Conservation (phyloP, 495 filamentous ascomycete genomes). For the Penicillium waksmanii region DNA sequence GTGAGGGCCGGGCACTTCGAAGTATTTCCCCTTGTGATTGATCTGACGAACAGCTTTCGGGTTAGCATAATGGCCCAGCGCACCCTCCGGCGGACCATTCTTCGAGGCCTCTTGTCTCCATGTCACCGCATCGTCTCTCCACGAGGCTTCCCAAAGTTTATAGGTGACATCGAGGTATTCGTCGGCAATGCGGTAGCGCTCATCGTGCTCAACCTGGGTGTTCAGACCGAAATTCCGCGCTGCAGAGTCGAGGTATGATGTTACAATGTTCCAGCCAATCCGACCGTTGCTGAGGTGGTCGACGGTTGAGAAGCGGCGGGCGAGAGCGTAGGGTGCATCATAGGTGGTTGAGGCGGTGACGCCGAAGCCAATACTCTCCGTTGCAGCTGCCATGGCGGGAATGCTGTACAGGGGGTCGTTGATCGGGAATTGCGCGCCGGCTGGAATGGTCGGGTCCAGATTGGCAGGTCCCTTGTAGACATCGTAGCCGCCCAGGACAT, state of each 20-base stretch:
- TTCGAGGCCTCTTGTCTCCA: constrained; percentile 20
- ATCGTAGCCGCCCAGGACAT: constrained; percentile 62
- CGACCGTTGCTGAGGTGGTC: constrained; percentile 70
- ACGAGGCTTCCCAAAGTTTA: constrained; percentile 69
- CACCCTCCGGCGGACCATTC: constrained; percentile 37
- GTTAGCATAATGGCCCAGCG: constrained; percentile 52
- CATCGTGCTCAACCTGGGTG: constrained; percentile 66
- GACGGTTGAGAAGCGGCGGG: constrained; percentile 64
- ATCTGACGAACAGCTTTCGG: constrained; percentile 62
- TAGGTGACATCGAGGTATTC: constrained; percentile 72
- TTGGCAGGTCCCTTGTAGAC: constrained; percentile 63
- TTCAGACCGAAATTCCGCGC: constrained; percentile 62
- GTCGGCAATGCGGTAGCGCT: constrained; percentile 67
- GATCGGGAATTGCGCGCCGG: constrained; percentile 70
- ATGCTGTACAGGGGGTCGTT: constrained; percentile 54
- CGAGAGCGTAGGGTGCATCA: constrained; percentile 70
- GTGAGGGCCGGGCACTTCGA: constrained; percentile 65
- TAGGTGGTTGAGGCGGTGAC: constrained; percentile 71
- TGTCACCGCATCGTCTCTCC: constrained; percentile 65
- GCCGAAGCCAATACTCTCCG: constrained; percentile 66
- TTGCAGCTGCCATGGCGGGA: constrained; percentile 51
- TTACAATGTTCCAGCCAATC: constrained; percentile 71
- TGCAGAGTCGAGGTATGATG: constrained; percentile 66
- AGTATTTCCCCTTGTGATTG: constrained; percentile 68
- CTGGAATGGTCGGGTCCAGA: constrained; percentile 59